phyloP scores from a whole-genome alignment of 805 yeast species.

The Vanderwaltozyma verrucispora region DNA sequence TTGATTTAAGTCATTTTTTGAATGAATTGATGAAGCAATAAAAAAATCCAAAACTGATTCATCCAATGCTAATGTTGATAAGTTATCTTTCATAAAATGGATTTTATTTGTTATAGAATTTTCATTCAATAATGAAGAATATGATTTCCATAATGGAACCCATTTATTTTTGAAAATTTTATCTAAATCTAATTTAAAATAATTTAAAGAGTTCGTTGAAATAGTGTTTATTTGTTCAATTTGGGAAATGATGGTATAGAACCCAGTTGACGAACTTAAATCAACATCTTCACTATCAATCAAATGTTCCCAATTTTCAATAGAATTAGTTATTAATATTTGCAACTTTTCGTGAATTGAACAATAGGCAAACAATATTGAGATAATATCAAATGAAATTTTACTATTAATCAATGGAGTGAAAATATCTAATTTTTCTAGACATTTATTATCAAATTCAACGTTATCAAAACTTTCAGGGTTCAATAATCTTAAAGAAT shows the following conservation, averaged over 20 bases:
- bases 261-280: slow-evolving; percentile 9
- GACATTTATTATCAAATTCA: neutral
- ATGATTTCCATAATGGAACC: slow-evolving; percentile 16
- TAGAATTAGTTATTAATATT: slow-evolving; percentile 7
- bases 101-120: neutral
- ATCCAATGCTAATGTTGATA: neutral
- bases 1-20: neutral
- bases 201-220: slow-evolving; percentile 5
- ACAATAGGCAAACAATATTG: slow-evolving; percentile 16
- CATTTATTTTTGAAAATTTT: slow-evolving; percentile 9
- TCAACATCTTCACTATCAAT: no score
- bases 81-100: neutral
- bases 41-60: slow-evolving; percentile 16
- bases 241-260: slow-evolving; percentile 11
- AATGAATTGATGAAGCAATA: slow-evolving; percentile 8
- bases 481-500: slow-evolving; percentile 4
- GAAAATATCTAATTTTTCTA: slow-evolving; percentile 8
- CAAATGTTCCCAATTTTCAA: slow-evolving; percentile 6
- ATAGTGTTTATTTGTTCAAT: slow-evolving; percentile 11
- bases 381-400: slow-evolving; percentile 5
- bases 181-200: slow-evolving; percentile 7
- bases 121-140: no score
- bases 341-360: slow-evolving; percentile 12
- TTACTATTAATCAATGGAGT: slow-evolving; percentile 1
- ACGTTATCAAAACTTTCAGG: neutral